These are phyloP conservation scores for Hsuehochloa calcarea DNA, from an alignment of 176 grass and related monocot species.

Conservation along the genomic window DNA sequence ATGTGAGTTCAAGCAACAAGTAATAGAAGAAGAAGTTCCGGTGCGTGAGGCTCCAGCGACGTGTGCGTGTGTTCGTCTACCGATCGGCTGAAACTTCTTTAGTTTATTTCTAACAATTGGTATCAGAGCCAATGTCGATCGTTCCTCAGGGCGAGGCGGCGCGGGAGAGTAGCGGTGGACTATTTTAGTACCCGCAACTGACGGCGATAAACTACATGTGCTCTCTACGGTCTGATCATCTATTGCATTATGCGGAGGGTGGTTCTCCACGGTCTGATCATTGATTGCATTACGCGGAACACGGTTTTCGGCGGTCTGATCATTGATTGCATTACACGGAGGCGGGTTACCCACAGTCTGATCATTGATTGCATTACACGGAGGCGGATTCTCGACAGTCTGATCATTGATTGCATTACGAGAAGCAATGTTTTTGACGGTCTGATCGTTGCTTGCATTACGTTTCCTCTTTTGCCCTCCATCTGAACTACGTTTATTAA, in stretches of 20 bases:
- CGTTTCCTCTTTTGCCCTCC: conserved; percentile 34
- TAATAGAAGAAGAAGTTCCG: too few species aligned
- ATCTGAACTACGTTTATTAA: conserved; percentile 18
- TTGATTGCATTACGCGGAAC: neutral
- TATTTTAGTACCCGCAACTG: too few species aligned
- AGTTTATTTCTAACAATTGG: too few species aligned
- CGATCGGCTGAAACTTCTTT: too few species aligned
- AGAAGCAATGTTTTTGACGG: neutral
- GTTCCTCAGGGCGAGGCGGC: too few species aligned
- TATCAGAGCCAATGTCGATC: too few species aligned
- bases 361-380: neutral
- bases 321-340: neutral
- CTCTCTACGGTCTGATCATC: neutral
- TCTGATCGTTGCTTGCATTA: neutral
- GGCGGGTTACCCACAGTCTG: neutral
- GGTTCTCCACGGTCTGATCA: neutral
- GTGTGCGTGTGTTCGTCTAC: too few species aligned
- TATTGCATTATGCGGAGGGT: neutral
- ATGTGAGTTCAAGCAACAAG: too few species aligned
- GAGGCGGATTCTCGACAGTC: neutral
- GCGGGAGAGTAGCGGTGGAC: too few species aligned
- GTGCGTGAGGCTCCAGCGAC: too few species aligned
- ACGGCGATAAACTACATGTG: too few species aligned
- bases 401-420: neutral
- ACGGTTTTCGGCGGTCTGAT: neutral